These are phyloP conservation scores for Iris macrosiphon DNA, from an alignment of 106 monocot species.

Conservation along the genomic window DNA sequence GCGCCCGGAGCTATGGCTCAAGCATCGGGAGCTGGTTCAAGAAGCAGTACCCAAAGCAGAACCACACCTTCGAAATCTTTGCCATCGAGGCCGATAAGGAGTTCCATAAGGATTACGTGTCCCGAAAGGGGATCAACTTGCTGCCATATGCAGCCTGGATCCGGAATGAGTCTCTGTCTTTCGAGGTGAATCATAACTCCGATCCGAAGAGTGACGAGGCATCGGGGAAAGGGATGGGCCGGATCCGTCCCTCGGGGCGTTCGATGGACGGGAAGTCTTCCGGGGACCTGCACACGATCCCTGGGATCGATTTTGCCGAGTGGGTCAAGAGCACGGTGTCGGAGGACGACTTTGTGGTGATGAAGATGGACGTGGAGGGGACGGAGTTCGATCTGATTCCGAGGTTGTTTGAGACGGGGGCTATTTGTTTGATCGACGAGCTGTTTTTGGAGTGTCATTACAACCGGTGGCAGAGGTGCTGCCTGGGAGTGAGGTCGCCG, in stretches of 20 bases:
- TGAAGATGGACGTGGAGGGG: constrained; percentile 96
- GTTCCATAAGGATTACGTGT: constrained; percentile 56
- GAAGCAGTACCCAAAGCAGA: constrained; percentile 90
- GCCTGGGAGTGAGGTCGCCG: constrained; percentile 63
- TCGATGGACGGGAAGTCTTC: constrained; percentile 2
- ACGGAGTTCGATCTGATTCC: constrained; percentile 82
- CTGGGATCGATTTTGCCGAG: constrained; percentile 64
- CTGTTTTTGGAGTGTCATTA: constrained; percentile 92
- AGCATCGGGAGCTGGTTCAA: constrained; percentile 92
- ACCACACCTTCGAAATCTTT: constrained; percentile 63
- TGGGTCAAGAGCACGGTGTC: constrained; percentile 68
- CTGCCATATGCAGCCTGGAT: constrained; percentile 82
- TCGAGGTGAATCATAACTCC: constrained; percentile 51
- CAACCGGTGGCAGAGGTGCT: constrained; percentile 88
- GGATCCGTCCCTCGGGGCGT: constrained; percentile 27
- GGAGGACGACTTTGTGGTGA: constrained; percentile 66
- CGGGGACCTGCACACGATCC: constrained; percentile 25
- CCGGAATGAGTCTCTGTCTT: constrained; percentile 63
- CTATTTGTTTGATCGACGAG: constrained; percentile 77
- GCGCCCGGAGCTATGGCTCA: constrained; percentile 79
- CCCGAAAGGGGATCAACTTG: constrained; percentile 52
- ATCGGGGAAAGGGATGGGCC: constrained; percentile 57
- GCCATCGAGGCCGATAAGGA: constrained; percentile 69
- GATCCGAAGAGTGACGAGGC: constrained; percentile 33
- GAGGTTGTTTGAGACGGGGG: constrained; percentile 63